These are phyloP conservation scores for Ilex paraguariensis DNA, from an alignment of 305 asterid genomes.

Conservation along the genomic window DNA sequence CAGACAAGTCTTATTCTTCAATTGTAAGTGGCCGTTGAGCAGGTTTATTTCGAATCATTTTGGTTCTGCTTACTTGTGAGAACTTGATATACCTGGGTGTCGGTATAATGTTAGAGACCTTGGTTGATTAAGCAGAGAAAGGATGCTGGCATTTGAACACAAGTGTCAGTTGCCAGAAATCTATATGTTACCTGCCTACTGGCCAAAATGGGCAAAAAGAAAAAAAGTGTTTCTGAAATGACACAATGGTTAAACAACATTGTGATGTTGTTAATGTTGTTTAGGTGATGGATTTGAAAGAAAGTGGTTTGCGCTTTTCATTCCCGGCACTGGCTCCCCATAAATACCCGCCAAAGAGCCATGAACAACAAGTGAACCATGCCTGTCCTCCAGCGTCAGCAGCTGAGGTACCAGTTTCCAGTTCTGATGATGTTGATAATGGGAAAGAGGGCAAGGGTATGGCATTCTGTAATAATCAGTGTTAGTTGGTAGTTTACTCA, in stretches of 20 bases:
- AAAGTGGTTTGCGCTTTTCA: neutral
- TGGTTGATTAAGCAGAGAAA: too few species aligned
- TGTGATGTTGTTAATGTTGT: neutral
- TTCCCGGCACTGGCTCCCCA: neutral
- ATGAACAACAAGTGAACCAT: neutral
- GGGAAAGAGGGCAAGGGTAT: neutral
- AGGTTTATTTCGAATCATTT: neutral
- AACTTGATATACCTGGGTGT: too few species aligned
- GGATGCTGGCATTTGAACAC: too few species aligned
- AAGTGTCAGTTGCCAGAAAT: too few species aligned
- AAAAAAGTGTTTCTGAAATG: neutral
- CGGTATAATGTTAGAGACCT: too few species aligned
- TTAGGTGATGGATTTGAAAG: neutral
- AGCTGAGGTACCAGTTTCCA: neutral
- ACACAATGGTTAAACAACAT: neutral
- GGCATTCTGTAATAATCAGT: too few species aligned
- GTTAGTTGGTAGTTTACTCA: neutral
- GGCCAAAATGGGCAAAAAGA: too few species aligned
- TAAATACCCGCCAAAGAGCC: neutral
- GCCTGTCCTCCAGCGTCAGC: neutral
- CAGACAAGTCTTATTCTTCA: neutral
- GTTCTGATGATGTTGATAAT: neutral
- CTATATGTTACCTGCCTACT: too few species aligned
- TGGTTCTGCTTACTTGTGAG: too few species aligned
- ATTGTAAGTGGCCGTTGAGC: neutral